Conservation (phyloP, 148 eudicot species). For the Rhododendron williamsianum region DNA sequence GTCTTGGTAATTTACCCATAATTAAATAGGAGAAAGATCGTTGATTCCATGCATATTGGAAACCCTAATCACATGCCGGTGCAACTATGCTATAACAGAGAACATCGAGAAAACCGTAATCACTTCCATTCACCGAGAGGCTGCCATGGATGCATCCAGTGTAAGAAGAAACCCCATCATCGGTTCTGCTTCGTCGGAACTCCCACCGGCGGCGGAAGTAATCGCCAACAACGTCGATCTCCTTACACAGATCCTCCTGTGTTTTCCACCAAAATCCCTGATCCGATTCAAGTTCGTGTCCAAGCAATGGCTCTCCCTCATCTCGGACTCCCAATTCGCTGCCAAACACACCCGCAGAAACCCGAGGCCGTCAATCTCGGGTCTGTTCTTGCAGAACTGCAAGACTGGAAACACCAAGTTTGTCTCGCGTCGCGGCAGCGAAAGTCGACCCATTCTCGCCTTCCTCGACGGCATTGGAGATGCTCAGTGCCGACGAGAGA, state of each 20-base stretch:
- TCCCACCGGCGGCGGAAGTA: neutral
- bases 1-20: too few relatives aligned
- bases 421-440: neutral
- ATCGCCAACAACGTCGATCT: neutral
- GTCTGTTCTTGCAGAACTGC: neutral
- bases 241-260: neutral
- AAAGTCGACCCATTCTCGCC: neutral
- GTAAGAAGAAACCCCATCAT: too few relatives aligned
- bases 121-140: too few relatives aligned
- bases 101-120: too few relatives aligned
- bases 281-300: neutral
- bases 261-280: neutral
- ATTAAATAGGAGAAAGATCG: too few relatives aligned
- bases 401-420: too few relatives aligned
- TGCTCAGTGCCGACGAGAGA: neutral
- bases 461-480: neutral
- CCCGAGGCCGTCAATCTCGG: neutral
- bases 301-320: neutral
- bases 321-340: neutral
- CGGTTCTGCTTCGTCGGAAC: neutral
- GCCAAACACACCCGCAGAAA: neutral
- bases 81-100: too few relatives aligned
- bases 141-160: too few relatives aligned
- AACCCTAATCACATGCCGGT: too few relatives aligned
- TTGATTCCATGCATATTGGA: too few relatives aligned